These are phyloP conservation scores for Tolypocladium tundrense DNA, from an alignment of 2,329 filamentous ascomycete species.

Conservation along the genomic window DNA sequence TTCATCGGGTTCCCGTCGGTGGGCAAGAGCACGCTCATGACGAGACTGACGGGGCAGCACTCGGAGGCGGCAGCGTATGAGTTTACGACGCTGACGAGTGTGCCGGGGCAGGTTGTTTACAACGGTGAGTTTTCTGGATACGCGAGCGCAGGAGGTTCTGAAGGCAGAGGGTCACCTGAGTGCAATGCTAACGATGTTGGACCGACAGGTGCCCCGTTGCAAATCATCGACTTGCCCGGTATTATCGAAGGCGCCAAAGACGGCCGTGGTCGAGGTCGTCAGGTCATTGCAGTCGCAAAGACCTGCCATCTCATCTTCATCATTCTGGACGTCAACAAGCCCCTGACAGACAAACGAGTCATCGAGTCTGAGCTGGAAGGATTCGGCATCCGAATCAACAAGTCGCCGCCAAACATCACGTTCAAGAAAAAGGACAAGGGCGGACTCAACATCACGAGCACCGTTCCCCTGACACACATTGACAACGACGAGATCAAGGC, in stretches of 20 bases:
- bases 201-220: constrained; percentile 66
- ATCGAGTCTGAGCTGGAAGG: constrained; percentile 94
- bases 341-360: constrained; percentile 88
- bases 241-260: constrained; percentile 99
- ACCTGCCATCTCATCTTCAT: constrained; percentile 99
- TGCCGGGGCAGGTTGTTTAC: constrained; percentile 90
- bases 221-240: constrained; percentile 96
- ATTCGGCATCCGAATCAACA: constrained; percentile 97
- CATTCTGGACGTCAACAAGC: constrained; percentile 96
- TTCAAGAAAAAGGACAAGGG: constrained; percentile 99
- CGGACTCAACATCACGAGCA: constrained; percentile 91
- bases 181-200: constrained; percentile 1
- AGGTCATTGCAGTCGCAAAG: constrained; percentile 98
- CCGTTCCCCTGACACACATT: constrained; percentile 83
- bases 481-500: constrained; percentile 95
- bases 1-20: constrained; percentile 98
- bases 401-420: constrained; percentile 93
- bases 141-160: not conserved
- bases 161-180: not conserved
- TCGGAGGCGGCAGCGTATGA: constrained; percentile 97
- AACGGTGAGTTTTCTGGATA: constrained; percentile 48
- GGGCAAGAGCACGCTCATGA: constrained; percentile 98
- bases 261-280: constrained; percentile 90
- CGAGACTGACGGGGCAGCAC: constrained; percentile 84
- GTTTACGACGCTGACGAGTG: constrained; percentile 95